These are phyloP conservation scores for Oryza coarctata DNA, from an alignment of 176 grass and related monocot genomes.

Conservation along the genomic window DNA sequence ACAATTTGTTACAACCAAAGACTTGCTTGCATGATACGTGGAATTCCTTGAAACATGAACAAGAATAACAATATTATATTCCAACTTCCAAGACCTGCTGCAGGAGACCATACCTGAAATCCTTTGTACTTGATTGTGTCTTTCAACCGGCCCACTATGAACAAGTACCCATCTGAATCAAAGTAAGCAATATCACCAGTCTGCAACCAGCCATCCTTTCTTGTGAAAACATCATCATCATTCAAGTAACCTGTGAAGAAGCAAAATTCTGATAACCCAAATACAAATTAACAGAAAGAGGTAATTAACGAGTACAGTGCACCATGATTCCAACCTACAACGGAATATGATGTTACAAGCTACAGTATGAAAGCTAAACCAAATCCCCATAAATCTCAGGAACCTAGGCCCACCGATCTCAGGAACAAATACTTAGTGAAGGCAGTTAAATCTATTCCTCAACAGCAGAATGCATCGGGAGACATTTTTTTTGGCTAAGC, in stretches of 20 bases:
- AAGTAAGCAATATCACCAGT: constrained; percentile 89
- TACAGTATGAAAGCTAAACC: not conserved
- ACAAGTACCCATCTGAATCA: constrained; percentile 78
- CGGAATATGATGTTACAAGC: not conserved
- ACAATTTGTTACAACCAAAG: constrained; percentile 16
- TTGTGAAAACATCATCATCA: constrained; percentile 33
- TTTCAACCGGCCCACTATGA: constrained; percentile 81
- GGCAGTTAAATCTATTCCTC: not conserved
- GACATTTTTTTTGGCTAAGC: not conserved
- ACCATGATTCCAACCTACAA: not conserved
- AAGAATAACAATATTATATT: not conserved
- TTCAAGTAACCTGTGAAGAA: constrained; percentile 78
- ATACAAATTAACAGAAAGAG: not conserved
- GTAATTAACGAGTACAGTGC: not conserved
- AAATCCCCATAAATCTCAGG: not conserved
- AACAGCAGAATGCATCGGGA: not conserved
- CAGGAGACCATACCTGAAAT: constrained; percentile 70
- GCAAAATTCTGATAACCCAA: not conserved
- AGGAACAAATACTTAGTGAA: not conserved
- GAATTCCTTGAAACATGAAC: not conserved
- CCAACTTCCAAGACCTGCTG: constrained; percentile 4
- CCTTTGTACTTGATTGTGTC: constrained; percentile 96
- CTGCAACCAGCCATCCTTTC: constrained; percentile 57
- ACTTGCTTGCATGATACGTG: not conserved
- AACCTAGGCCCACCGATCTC: not conserved